These are phyloP conservation scores for Vaucheria bursata DNA, from an alignment of 352 stramenopile genomes.

Conservation along the genomic window DNA sequence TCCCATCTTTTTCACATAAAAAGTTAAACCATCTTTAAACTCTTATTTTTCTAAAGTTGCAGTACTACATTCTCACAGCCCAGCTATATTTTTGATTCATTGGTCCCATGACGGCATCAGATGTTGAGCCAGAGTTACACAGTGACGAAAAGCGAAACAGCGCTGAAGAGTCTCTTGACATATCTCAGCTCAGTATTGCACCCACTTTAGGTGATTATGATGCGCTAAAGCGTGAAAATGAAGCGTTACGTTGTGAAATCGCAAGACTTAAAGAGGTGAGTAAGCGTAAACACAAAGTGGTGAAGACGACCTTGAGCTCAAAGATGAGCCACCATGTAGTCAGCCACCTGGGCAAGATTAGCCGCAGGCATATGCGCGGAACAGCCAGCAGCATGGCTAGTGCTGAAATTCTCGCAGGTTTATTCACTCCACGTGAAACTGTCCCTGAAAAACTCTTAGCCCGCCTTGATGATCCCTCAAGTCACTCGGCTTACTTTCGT, in stretches of 20 bases:
- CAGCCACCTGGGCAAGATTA: slow-evolving; percentile 12
- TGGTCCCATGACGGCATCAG: neutral
- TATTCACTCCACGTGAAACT: slow-evolving; percentile 7
- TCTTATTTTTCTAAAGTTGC: too few relatives aligned
- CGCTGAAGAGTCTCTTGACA: neutral
- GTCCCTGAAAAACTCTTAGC: neutral
- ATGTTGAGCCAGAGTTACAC: neutral
- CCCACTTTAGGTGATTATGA: neutral
- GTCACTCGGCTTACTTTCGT: slow-evolving; percentile 4
- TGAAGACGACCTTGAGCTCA: slow-evolving; percentile 3
- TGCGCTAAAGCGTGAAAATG: slow-evolving; percentile 13
- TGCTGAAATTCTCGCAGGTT: slow-evolving; percentile 7
- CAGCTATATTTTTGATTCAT: neutral
- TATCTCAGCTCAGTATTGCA: neutral
- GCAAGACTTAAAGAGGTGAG: neutral
- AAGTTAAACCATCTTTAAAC: too few relatives aligned
- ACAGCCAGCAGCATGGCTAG: slow-evolving; percentile 5
- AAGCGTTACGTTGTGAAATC: neutral
- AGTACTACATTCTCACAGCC: too few relatives aligned
- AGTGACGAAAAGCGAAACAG: neutral
- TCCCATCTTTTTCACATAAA: too few relatives aligned
- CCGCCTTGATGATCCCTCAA: neutral
- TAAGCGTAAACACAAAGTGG: slow-evolving; percentile 5
- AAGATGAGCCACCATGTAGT: slow-evolving; percentile 15
- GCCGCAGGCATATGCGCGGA: neutral